Percentiles rank a stretch among this genome's conserved stretches.
phyloP scores from a whole-genome alignment of 257 asterid species.

The Cordia subcordata region DNA sequence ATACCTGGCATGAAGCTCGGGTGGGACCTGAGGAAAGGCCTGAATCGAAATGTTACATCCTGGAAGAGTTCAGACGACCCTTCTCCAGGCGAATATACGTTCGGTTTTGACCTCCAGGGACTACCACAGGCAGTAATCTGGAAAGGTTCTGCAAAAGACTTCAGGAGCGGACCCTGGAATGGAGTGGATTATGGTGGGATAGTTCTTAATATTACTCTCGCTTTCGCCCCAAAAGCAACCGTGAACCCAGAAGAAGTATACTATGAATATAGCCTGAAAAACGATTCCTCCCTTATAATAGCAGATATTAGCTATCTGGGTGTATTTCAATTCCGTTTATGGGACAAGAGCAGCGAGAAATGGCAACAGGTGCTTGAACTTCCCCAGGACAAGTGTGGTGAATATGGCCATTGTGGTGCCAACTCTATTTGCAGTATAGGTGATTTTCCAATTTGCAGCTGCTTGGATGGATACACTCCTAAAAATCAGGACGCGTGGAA shows the following conservation, averaged over 20 bases:
- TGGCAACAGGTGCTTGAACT: slow-evolving; percentile 12
- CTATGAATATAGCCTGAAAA: slow-evolving; percentile 14
- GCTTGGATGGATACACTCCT: slow-evolving; percentile 26
- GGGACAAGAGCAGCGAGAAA: slow-evolving; percentile 15
- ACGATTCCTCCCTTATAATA: slow-evolving; percentile 22
- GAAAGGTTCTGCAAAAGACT: neutral
- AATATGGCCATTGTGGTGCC: slow-evolving; percentile 19
- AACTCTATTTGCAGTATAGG: slow-evolving; percentile 25
- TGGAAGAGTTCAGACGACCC: slow-evolving; percentile 40
- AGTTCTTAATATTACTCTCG: neutral
- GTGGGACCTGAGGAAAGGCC: slow-evolving; percentile 21
- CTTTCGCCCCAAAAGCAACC: neutral
- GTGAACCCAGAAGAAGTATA: slow-evolving; percentile 15
- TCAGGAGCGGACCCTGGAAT: slow-evolving; percentile 46
- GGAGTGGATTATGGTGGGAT: slow-evolving; percentile 40
- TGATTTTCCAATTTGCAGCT: slow-evolving; percentile 16
- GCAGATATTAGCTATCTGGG: slow-evolving; percentile 10
- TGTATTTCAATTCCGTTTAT: slow-evolving; percentile 4
- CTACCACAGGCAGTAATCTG: slow-evolving; percentile 25
- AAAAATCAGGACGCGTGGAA: slow-evolving; percentile 15
- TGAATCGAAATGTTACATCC: slow-evolving; percentile 17
- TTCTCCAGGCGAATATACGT: slow-evolving; percentile 25
- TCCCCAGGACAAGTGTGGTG: slow-evolving; percentile 29
- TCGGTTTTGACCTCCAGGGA: slow-evolving; percentile 21
- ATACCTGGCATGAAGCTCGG: slow-evolving; percentile 32